Evolutionary conservation across 306 rosid genomes (phyloP).

Genomic region (Psophocarpus tetragonolobus): DNA sequence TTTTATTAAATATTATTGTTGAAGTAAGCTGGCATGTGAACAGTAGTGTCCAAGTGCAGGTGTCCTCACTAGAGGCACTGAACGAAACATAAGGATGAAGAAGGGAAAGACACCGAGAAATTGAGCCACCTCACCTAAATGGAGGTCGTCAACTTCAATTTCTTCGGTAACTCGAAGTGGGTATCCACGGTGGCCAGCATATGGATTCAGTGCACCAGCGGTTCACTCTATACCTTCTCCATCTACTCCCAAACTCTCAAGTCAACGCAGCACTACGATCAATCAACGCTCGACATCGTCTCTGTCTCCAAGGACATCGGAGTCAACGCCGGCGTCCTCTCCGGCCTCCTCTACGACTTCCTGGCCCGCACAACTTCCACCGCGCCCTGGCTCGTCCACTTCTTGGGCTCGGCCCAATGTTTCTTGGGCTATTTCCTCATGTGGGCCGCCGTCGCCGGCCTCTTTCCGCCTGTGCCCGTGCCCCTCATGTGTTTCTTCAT

Average conservation of each 20-base stretch:
- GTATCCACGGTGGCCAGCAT: slow-evolving; percentile 66
- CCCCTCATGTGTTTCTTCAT: slow-evolving; percentile 64
- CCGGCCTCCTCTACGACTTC: slow-evolving; percentile 60
- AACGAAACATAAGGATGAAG: neutral
- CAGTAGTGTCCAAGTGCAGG: neutral
- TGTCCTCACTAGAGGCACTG: neutral
- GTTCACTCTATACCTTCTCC: slow-evolving; percentile 79
- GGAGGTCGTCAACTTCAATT: neutral
- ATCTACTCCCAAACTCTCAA: slow-evolving; percentile 76
- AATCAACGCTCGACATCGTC: slow-evolving; percentile 79
- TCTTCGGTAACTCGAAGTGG: slow-evolving; percentile 52
- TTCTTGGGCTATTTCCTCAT: slow-evolving; percentile 73
- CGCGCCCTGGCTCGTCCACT: slow-evolving; percentile 71
- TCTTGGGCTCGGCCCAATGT: slow-evolving; percentile 62
- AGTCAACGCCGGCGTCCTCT: slow-evolving; percentile 63
- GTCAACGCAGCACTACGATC: slow-evolving; percentile 72
- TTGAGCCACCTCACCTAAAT: neutral
- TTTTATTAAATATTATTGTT: too few relatives aligned
- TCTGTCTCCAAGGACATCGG: slow-evolving; percentile 89
- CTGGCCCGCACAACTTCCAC: slow-evolving; percentile 6
- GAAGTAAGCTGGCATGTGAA: neutral
- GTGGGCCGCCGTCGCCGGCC: slow-evolving; percentile 77
- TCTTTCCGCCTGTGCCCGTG: slow-evolving; percentile 56
- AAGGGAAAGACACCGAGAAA: neutral
- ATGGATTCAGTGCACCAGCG: slow-evolving; percentile 82